A percentile compares a stretch with the other conserved stretches of the same genome.
Conservation (phyloP, 2,329 filamentous ascomycete species). For the Penicillium griseofulvum region DNA sequence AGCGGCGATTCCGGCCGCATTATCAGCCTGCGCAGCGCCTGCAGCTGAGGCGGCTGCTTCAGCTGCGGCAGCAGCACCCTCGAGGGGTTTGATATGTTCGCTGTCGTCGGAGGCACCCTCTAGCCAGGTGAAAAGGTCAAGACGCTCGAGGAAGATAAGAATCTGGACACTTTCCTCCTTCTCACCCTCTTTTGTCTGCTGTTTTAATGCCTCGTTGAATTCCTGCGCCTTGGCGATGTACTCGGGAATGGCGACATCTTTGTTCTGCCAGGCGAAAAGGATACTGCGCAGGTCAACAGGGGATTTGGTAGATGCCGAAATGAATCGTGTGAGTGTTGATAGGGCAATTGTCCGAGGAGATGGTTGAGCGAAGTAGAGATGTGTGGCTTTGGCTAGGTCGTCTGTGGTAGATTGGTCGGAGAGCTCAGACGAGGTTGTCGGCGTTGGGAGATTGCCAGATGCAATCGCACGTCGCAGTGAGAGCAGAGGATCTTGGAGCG, state of each 20-base stretch:
- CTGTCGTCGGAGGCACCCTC: constrained; percentile 86
- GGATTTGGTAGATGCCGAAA: constrained; percentile 64
- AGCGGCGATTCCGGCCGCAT: constrained; percentile 51
- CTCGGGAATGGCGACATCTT: constrained; percentile 82
- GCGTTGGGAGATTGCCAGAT: constrained; percentile 65
- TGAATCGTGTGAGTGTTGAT: constrained; percentile 76
- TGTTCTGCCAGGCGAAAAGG: constrained; percentile 94
- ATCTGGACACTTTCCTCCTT: constrained; percentile 70
- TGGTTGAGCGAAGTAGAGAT: constrained; percentile 69
- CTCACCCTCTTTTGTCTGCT: constrained; percentile 30
- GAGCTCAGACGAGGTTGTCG: constrained; percentile 66
- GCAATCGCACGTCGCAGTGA: constrained; percentile 82
- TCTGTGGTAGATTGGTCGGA: constrained; percentile 59
- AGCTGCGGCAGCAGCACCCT: constrained; percentile 54
- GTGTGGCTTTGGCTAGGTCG: constrained; percentile 70
- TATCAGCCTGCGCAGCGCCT: constrained; percentile 42
- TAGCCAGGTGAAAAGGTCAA: constrained; percentile 91
- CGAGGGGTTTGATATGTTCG: constrained; percentile 85
- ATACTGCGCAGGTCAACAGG: constrained; percentile 87
- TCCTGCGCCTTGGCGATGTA: constrained; percentile 82
- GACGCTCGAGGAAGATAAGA: constrained; percentile 82
- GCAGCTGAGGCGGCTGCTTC: constrained; percentile 44
- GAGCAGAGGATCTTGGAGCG: constrained; percentile 69
- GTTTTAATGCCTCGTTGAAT: constrained; percentile 71
- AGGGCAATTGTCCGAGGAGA: constrained; percentile 64